phyloP scores from a whole-genome alignment of 768 basidiomycete genomes.

The Boletus tomentosulus region DNA sequence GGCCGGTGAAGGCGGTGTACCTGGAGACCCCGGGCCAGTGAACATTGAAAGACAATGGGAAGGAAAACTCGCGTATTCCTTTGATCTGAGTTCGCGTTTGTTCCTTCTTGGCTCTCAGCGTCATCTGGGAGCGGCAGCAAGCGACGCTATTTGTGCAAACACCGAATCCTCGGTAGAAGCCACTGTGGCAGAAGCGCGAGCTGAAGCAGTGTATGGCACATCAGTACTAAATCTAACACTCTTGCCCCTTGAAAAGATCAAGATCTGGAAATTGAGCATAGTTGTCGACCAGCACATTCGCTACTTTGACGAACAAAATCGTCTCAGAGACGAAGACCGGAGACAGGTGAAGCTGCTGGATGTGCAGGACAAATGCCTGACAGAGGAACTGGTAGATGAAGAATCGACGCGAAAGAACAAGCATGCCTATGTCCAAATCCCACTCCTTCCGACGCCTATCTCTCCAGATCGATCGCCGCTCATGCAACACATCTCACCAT shows the following conservation, averaged over 20 bases:
- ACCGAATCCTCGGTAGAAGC: neutral
- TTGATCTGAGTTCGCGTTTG: slow-evolving; percentile 72
- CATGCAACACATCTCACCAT: slow-evolving; percentile 9
- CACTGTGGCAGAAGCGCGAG: slow-evolving; percentile 2
- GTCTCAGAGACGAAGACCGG: slow-evolving; percentile 5
- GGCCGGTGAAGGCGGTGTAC: slow-evolving; percentile 52
- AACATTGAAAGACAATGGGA: slow-evolving; percentile 91
- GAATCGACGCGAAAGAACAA: slow-evolving; percentile 12
- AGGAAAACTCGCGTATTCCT: slow-evolving; percentile 76
- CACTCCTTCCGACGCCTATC: slow-evolving; percentile 27
- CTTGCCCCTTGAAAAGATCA: slow-evolving; percentile 83
- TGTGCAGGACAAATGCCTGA: slow-evolving; percentile 14
- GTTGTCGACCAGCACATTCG: slow-evolving; percentile 56
- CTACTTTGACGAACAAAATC: slow-evolving; percentile 1
- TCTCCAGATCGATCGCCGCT: slow-evolving; percentile 30
- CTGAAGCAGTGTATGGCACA: slow-evolving; percentile 39
- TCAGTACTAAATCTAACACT: slow-evolving; percentile 77
- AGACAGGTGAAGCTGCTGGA: slow-evolving; percentile 13
- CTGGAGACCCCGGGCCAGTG: slow-evolving; percentile 66
- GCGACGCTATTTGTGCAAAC: neutral
- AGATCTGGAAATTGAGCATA: slow-evolving; percentile 70
- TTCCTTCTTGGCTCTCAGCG: slow-evolving; percentile 67
- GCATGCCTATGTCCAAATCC: slow-evolving; percentile 7
- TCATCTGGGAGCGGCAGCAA: neutral
- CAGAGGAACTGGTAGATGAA: slow-evolving; percentile 10